phyloP scores from a whole-genome alignment of 2,329 filamentous ascomycete genomes.

The Beauveria caledonica region DNA sequence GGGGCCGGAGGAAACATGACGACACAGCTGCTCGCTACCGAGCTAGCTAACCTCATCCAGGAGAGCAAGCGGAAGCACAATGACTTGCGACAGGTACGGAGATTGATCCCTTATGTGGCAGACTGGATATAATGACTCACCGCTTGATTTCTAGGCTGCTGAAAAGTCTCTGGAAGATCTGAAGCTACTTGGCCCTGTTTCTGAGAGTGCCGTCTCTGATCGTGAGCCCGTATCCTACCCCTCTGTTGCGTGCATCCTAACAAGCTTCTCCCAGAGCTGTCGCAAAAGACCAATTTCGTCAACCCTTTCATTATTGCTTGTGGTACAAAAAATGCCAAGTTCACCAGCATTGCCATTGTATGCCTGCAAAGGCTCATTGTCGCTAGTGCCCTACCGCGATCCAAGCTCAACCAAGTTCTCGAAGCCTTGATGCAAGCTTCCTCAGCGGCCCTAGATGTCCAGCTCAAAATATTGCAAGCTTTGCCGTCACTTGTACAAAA shows the following conservation, averaged over 20 bases:
- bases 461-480: conserved; percentile 91
- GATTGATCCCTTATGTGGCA: not conserved
- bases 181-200: conserved; percentile 39
- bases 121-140: not conserved
- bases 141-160: conserved; percentile 53
- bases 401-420: conserved; percentile 76
- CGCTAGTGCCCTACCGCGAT: conserved; percentile 67
- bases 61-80: conserved; percentile 93
- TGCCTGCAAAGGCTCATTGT: conserved; percentile 86
- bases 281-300: conserved; percentile 72
- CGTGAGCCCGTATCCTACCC: conserved; percentile 18
- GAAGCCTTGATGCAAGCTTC: conserved; percentile 82
- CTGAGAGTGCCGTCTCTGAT: conserved; percentile 32
- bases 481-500: conserved; percentile 85
- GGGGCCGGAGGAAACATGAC: conserved; percentile 57
- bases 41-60: conserved; percentile 84
- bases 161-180: conserved; percentile 91
- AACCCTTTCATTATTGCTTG: conserved; percentile 94
- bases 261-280: conserved; percentile 55
- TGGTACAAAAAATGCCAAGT: conserved; percentile 80
- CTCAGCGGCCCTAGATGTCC: conserved; percentile 74
- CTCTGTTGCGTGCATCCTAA: conserved; percentile 13
- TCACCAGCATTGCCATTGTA: conserved; percentile 77
- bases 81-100: conserved; percentile 70
- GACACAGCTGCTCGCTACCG: conserved; percentile 77